A percentile compares a stretch with the other conserved stretches of the same genome.
phyloP scores from a whole-genome alignment of 208 protist species.

The Trypanosoma rangeli region DNA sequence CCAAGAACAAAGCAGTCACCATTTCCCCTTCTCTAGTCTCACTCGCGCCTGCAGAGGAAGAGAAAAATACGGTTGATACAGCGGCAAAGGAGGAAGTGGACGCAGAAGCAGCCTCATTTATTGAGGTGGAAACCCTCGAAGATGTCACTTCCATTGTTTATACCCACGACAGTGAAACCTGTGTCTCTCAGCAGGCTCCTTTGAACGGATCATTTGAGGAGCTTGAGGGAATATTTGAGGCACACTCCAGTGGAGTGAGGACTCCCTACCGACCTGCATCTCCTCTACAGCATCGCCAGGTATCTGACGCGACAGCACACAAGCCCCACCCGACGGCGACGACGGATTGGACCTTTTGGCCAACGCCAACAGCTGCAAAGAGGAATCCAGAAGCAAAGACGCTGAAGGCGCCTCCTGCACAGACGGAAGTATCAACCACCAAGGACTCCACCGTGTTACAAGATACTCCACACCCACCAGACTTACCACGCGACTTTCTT shows the following conservation, averaged over 20 bases:
- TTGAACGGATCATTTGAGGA: slow-evolving; percentile 9
- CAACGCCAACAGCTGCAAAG: background rate
- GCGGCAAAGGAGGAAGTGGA: background rate
- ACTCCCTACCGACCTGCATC: background rate
- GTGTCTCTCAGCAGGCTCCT: background rate
- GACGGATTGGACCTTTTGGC: background rate
- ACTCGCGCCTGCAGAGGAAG: background rate
- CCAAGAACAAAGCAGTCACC: background rate
- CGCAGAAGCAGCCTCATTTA: background rate
- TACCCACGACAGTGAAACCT: background rate
- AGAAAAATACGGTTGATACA: background rate
- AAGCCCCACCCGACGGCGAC: background rate
- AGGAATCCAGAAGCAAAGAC: background rate
- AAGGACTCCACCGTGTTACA: background rate
- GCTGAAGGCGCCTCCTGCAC: background rate
- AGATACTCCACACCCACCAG: background rate
- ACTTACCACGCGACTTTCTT: background rate
- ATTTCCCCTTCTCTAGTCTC: background rate
- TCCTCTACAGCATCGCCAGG: background rate
- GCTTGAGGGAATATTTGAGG: slow-evolving; percentile 17
- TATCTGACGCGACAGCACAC: background rate
- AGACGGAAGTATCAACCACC: background rate
- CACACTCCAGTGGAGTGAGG: background rate
- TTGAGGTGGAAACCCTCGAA: slow-evolving; percentile 14
- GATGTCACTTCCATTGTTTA: slow-evolving; percentile 3